Base-by-base conservation (phyloP, 1,284 basidiomycete species). In the Exobasidium rhododendri region DNA sequence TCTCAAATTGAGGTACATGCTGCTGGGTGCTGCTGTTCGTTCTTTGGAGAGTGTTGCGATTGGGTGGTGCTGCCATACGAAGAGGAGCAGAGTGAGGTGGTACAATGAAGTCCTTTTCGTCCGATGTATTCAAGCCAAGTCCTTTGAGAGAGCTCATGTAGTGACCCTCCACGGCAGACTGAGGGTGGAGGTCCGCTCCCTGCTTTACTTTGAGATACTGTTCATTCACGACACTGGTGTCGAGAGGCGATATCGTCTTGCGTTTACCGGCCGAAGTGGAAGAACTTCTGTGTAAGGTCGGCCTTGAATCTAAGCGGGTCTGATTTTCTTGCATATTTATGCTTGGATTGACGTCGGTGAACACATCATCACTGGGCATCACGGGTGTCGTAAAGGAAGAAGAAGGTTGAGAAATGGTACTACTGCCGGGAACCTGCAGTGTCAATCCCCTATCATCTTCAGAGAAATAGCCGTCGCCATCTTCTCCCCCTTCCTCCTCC, bases 1-100 rank as follows among this genome's bases (percentile, higher is more conserved):
- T 52, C 13, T 49, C 44, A 43, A 61, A 4, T 22, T 49, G 49
- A 45, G n/a, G n/a, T 50, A 28, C 47, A 24, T 45, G 13, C 52
- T 56, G 43, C 20, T 30, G 43, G 43, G 29, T 28, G 17, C 29
- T n/a, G 10, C 29, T 20, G 28, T 47, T 49, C 32, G 30, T 47
- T 40, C 52, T 52, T 20, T 14, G 24, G 49, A 58, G 29, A 22
- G 51, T 28, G 22, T 45, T 20, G 4, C 47, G 47, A 20, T 14
- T 50, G 28, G 35, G 26, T 35, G 54, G 54, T 14, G 31, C n/a
- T 4, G 56, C 22, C 20, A 57, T n/a, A 1, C 44, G 61, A 28
- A 72, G 62, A 4, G 69, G 70, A 2, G 70, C 68, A 22, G 71
- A 71, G 45, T 59, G 64, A 24, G 71, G 70, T 3, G 61, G 44